phyloP scores from a whole-genome alignment of 2,329 filamentous ascomycete genomes.

The Zarea fungicola region DNA sequence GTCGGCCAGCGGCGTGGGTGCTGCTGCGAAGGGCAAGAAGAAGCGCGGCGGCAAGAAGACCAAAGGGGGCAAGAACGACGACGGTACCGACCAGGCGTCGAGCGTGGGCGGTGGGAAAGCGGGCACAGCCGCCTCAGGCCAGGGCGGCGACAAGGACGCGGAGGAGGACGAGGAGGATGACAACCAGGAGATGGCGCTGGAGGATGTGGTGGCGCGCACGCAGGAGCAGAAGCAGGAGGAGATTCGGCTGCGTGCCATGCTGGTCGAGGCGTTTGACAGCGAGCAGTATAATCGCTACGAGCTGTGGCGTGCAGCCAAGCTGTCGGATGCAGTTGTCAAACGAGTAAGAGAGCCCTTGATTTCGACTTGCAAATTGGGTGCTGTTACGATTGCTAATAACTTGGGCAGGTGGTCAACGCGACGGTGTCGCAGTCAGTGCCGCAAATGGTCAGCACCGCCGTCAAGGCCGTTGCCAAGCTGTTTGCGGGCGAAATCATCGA shows the following conservation, averaged over 20 bases:
- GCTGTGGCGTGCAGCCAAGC: constrained; percentile 62
- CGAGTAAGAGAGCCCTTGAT: constrained; percentile 41
- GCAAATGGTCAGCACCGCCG: constrained; percentile 66
- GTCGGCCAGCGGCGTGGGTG: constrained; percentile 28
- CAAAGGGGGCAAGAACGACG: constrained; percentile 41
- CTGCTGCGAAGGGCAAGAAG: constrained; percentile 45
- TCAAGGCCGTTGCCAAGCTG: constrained; percentile 70
- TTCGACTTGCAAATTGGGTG: neutral
- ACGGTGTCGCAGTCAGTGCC: constrained; percentile 76
- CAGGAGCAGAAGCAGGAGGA: constrained; percentile 64
- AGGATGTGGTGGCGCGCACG: constrained; percentile 55
- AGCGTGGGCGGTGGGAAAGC: constrained; percentile 37
- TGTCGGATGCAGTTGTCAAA: constrained; percentile 64
- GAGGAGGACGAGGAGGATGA: constrained; percentile 54
- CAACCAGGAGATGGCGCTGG: constrained; percentile 49
- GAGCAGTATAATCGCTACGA: constrained; percentile 67
- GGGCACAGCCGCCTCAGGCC: constrained; percentile 40
- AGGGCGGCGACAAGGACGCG: constrained; percentile 39
- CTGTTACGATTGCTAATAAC: neutral
- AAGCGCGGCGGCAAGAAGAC: constrained; percentile 60
- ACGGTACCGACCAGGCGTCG: constrained; percentile 36
- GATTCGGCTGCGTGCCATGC: constrained; percentile 50
- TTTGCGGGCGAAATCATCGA: constrained; percentile 75
- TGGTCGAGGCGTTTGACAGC: constrained; percentile 60
- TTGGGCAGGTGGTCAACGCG: constrained; percentile 63